phyloP scores from a whole-genome alignment of 1,284 basidiomycete species.

The Ustilago xerochloae region DNA sequence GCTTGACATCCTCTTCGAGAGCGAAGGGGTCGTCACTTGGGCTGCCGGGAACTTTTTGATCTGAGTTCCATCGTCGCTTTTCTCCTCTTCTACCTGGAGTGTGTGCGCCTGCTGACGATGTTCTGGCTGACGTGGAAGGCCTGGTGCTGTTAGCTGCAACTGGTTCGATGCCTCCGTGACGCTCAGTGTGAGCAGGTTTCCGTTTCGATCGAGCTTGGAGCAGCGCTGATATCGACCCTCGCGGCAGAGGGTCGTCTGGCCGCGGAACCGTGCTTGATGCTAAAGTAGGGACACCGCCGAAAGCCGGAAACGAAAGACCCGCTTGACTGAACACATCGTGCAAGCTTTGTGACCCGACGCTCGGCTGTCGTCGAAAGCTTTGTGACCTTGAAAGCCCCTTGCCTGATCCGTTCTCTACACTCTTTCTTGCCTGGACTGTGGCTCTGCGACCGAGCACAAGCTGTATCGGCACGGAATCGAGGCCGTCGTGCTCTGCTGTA shows the following conservation, averaged over 20 bases:
- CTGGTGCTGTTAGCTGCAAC: too few relatives aligned
- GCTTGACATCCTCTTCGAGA: neutral
- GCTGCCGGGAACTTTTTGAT: conserved; percentile 34
- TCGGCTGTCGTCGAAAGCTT: conserved; percentile 36
- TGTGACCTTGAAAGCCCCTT: conserved; percentile 29
- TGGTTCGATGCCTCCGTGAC: conserved; percentile 6
- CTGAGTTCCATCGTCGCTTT: conserved; percentile 34
- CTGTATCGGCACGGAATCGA: conserved; percentile 15
- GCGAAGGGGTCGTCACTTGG: conserved; percentile 8
- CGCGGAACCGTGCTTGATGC: conserved; percentile 16
- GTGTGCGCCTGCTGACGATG: conserved; percentile 12
- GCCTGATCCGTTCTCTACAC: neutral
- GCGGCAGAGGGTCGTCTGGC: conserved; percentile 59
- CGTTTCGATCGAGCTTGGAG: conserved; percentile 42
- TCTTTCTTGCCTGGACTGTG: conserved; percentile 7
- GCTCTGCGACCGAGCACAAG: conserved; percentile 42
- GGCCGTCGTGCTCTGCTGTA: neutral
- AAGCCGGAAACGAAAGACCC: conserved; percentile 28
- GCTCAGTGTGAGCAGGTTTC: conserved; percentile 22
- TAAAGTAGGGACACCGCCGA: conserved; percentile 16
- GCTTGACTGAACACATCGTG: conserved; percentile 47
- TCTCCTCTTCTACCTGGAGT: conserved; percentile 56
- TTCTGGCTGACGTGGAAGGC: conserved; percentile 1
- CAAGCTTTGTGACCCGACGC: conserved; percentile 24
- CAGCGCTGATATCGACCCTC: conserved; percentile 35